Conservation (phyloP, 2,329 filamentous ascomycete genomes). For the Phaeosphaeria sp. region DNA sequence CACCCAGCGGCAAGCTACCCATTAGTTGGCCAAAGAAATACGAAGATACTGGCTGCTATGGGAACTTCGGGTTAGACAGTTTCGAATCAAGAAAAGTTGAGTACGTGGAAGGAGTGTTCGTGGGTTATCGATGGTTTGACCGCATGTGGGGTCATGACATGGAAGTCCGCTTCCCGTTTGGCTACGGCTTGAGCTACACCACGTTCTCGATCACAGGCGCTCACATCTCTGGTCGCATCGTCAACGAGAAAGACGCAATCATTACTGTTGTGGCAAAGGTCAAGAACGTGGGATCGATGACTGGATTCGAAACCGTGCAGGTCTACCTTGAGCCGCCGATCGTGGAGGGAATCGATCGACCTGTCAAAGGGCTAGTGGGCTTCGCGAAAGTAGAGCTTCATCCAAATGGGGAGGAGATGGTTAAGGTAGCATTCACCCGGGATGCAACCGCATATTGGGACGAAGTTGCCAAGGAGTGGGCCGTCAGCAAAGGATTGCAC, state of each 20-base stretch:
- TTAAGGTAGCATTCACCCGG: slow-evolving; percentile 62
- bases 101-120: slow-evolving; percentile 27
- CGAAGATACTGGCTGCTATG: slow-evolving; percentile 61
- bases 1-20: slow-evolving; percentile 67
- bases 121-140: slow-evolving; percentile 48
- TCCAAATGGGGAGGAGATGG: slow-evolving; percentile 62
- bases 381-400: slow-evolving; percentile 67
- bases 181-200: slow-evolving; percentile 69
- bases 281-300: slow-evolving; percentile 59
- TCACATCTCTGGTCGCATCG: slow-evolving; percentile 57
- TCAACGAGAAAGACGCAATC: slow-evolving; percentile 52
- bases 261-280: slow-evolving; percentile 64
- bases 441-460: slow-evolving; percentile 77
- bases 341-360: slow-evolving; percentile 64
- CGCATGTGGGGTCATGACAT: slow-evolving; percentile 52
- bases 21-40: slow-evolving; percentile 70
- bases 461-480: slow-evolving; percentile 70
- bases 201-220: slow-evolving; percentile 51
- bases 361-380: slow-evolving; percentile 66
- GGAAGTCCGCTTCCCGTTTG: slow-evolving; percentile 67
- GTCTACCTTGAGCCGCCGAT: slow-evolving; percentile 65
- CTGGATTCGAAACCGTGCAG: slow-evolving; percentile 70
- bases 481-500: slow-evolving; percentile 70
- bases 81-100: slow-evolving; percentile 60
- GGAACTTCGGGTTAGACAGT: slow-evolving; percentile 71